These are phyloP conservation scores for Coemansia sp. DNA, from an alignment of 192 early-diverging fungal species.

Conservation along the genomic window DNA sequence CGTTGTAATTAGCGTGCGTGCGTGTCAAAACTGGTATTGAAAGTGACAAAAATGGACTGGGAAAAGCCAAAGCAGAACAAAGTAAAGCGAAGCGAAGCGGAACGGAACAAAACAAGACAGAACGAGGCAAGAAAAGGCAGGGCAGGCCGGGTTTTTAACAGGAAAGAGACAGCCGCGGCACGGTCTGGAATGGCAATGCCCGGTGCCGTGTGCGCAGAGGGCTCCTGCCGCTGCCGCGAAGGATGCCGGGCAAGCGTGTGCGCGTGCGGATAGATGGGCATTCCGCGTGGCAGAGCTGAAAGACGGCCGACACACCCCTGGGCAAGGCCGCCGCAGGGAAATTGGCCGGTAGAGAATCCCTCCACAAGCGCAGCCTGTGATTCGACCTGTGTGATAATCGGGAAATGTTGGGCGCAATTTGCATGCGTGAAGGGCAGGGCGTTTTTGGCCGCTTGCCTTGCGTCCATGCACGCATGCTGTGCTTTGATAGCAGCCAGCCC, in stretches of 20 bases:
- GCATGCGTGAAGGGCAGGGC: conserved; percentile 4
- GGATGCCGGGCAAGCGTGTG: neutral
- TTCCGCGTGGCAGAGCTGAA: neutral
- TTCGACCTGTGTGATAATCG: conserved; percentile 15
- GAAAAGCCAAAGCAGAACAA: too few relatives aligned
- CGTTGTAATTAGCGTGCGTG: neutral
- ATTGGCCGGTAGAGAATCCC: conserved; percentile 15
- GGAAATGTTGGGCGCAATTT: conserved; percentile 20
- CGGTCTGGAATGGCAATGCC: neutral
- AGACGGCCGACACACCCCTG: neutral
- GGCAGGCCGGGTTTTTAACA: conserved; percentile 32
- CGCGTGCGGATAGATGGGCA: neutral
- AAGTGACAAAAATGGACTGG: too few relatives aligned
- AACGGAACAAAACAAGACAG: neutral
- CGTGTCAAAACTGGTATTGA: too few relatives aligned
- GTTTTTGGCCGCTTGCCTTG: neutral
- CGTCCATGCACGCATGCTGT: conserved; percentile 9
- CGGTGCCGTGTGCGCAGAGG: neutral
- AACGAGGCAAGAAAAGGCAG: conserved; percentile 6
- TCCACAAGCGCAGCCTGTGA: conserved; percentile 1
- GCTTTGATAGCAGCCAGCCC: neutral
- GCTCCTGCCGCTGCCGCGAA: neutral
- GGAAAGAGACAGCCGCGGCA: conserved; percentile 12
- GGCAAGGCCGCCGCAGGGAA: conserved; percentile 5
- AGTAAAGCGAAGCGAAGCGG: neutral